phyloP scores from a whole-genome alignment of 1,284 basidiomycete species.

The Moesziomyces parantarcticus region DNA sequence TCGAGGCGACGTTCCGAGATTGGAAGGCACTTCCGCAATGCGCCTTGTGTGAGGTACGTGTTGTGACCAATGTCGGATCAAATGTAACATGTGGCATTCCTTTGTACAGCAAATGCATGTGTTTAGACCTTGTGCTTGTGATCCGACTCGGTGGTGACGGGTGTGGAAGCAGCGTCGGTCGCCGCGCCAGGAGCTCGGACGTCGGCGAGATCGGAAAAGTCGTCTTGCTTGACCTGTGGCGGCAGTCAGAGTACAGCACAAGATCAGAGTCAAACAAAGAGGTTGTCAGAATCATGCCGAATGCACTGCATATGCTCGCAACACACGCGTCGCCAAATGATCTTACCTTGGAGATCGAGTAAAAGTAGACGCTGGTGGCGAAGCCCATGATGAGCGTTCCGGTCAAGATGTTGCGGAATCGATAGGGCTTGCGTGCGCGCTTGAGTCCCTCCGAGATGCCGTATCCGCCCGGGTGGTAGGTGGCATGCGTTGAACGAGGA shows the following conservation, averaged over 20 bases:
- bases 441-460: conserved; percentile 71
- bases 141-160: conserved; percentile 40
- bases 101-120: not conserved
- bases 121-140: conserved; percentile 42
- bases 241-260: not conserved
- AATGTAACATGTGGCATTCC: not conserved
- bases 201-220: conserved; percentile 58
- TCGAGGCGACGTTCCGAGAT: too few species aligned
- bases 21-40: too few species aligned
- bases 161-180: conserved; percentile 5
- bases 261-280: not conserved
- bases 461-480: conserved; percentile 57
- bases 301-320: too few species aligned
- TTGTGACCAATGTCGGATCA: too few species aligned
- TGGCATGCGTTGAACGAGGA: conserved; percentile 50
- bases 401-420: conserved; percentile 80
- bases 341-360: conserved; percentile 76
- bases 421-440: conserved; percentile 87
- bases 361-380: conserved; percentile 85
- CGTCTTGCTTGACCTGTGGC: conserved; percentile 58
- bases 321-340: too few species aligned
- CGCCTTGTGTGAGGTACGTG: too few species aligned
- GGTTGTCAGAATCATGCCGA: not conserved
- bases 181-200: conserved; percentile 36
- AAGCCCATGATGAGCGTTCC: conserved; percentile 80